These are phyloP conservation scores for Tylopilus balloui DNA, from an alignment of 768 basidiomycete genomes.

Conservation along the genomic window DNA sequence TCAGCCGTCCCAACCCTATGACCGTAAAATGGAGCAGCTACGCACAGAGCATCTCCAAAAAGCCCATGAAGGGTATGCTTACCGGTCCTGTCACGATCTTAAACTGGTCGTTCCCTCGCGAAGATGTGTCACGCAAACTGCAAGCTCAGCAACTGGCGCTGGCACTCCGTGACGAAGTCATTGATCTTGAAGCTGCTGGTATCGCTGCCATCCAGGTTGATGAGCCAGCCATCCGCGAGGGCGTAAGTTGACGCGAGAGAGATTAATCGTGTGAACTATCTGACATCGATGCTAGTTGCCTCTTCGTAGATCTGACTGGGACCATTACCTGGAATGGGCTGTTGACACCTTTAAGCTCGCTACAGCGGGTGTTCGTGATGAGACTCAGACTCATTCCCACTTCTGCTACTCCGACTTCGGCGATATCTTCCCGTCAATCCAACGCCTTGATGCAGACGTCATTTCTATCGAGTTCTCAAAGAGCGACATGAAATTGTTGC, in stretches of 20 bases:
- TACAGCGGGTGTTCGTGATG: slow-evolving; percentile 91
- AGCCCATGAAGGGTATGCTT: slow-evolving; percentile 99
- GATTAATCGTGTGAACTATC: not conserved
- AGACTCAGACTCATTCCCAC: slow-evolving; percentile 97
- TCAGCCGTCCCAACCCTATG: slow-evolving; percentile 88
- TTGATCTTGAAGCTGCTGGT: slow-evolving; percentile 94
- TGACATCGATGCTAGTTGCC: slow-evolving; percentile 56
- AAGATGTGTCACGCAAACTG: slow-evolving; percentile 91
- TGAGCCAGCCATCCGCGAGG: slow-evolving; percentile 99
- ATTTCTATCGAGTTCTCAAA: slow-evolving; percentile 99
- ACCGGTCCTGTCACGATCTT: slow-evolving; percentile 98
- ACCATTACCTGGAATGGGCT: slow-evolving; percentile 94
- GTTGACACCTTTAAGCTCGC: slow-evolving; percentile 98
- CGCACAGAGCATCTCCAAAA: slow-evolving; percentile 88
- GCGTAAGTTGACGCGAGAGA: slow-evolving; percentile 47
- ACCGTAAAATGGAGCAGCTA: slow-evolving; percentile 97
- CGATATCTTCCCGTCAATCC: slow-evolving; percentile 97
- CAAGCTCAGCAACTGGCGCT: slow-evolving; percentile 98
- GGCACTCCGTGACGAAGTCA: slow-evolving; percentile 95
- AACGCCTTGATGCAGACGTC: slow-evolving; percentile 95
- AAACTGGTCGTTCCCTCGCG: slow-evolving; percentile 99
- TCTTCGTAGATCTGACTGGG: slow-evolving; percentile 95
- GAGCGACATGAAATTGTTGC: slow-evolving; percentile 96
- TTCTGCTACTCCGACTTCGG: slow-evolving; percentile 99
- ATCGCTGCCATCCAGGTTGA: slow-evolving; percentile 99